Evolutionary conservation across 163 green algal genomes (phyloP).

Genomic region (Chloroidium sp.): DNA sequence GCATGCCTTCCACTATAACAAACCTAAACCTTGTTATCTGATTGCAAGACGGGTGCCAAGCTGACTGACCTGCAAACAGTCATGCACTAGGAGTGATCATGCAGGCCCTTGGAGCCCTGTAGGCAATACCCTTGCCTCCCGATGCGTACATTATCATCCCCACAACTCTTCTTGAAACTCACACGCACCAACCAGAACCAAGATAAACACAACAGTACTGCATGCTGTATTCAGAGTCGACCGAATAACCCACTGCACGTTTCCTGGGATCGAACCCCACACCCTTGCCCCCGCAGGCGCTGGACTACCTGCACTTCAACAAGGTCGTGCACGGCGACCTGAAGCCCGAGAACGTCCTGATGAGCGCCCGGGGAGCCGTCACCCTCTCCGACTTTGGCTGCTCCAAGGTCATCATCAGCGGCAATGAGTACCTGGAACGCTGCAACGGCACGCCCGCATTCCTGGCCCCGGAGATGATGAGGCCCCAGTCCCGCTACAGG

Average conservation of each 20-base stretch:
- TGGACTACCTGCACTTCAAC: conserved; percentile 70
- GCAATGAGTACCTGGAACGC: conserved; percentile 62
- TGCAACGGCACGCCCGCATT: conserved; percentile 82
- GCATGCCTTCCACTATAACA: too few relatives aligned
- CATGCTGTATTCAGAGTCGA: background rate
- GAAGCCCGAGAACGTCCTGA: conserved; percentile 84
- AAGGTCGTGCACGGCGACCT: conserved; percentile 76
- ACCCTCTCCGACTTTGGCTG: conserved; percentile 81
- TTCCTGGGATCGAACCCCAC: background rate
- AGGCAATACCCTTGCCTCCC: too few relatives aligned
- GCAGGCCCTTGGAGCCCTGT: too few relatives aligned
- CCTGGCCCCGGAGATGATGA: conserved; percentile 81
- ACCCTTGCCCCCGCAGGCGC: conserved; percentile 22
- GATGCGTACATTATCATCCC: too few relatives aligned
- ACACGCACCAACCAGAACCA: too few relatives aligned
- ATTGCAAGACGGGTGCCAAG: too few relatives aligned
- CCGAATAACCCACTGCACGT: background rate
- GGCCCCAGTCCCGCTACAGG: conserved; percentile 55
- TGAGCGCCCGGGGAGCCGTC: conserved; percentile 48
- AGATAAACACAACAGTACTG: background rate
- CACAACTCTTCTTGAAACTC: too few relatives aligned
- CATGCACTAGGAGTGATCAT: too few relatives aligned
- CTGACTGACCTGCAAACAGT: too few relatives aligned
- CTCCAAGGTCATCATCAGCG: conserved; percentile 56
- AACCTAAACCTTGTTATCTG: too few relatives aligned